Conservation (phyloP, 176 grass and related monocot species). For the Oryza coarctata region DNA sequence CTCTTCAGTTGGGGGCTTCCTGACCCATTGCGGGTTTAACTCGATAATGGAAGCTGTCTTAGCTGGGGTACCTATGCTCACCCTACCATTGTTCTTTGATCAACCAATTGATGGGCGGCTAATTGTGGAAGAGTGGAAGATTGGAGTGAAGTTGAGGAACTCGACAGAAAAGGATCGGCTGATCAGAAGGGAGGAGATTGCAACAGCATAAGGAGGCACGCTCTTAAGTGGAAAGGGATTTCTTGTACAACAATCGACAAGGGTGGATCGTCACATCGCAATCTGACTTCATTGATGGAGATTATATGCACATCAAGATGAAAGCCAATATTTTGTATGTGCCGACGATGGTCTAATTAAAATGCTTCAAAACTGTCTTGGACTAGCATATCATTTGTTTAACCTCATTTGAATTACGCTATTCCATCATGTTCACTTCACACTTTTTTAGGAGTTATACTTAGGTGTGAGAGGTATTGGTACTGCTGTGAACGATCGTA, state of each 20-base stretch:
- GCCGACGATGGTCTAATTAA: no score
- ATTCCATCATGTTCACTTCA: neutral
- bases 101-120: constrained; percentile 47
- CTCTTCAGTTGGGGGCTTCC: constrained; percentile 56
- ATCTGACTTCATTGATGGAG: constrained; percentile 46
- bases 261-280: constrained; percentile 44
- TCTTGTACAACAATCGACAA: constrained; percentile 16
- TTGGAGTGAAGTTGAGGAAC: constrained; percentile 39
- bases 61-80: constrained; percentile 50
- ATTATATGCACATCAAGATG: neutral
- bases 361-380: constrained; percentile 6
- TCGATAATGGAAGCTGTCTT: constrained; percentile 47
- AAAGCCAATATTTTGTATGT: neutral
- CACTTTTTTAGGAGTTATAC: neutral
- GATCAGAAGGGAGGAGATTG: constrained; percentile 40
- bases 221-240: constrained; percentile 38
- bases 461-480: neutral
- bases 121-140: constrained; percentile 57
- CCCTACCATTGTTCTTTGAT: constrained; percentile 55
- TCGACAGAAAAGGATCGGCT: constrained; percentile 18
- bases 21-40: constrained; percentile 69
- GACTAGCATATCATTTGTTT: neutral
- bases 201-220: constrained; percentile 40
- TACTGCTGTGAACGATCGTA: neutral
- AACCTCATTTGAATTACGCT: neutral